These are phyloP conservation scores for Macadamia integrifolia DNA, from an alignment of 164 flowering plant genomes.

Conservation along the genomic window DNA sequence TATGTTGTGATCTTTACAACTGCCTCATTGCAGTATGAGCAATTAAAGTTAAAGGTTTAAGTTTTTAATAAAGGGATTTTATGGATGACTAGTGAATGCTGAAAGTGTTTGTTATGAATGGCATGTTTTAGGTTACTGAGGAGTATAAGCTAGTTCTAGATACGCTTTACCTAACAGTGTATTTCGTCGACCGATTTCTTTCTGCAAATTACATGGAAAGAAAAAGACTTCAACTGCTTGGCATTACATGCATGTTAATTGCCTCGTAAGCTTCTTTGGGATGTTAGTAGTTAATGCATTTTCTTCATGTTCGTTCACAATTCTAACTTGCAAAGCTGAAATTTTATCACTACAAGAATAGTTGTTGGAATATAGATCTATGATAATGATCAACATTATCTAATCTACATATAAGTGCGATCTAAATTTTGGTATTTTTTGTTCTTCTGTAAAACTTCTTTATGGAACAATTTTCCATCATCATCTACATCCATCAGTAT, in stretches of 20 bases:
- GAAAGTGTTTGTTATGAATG: background rate
- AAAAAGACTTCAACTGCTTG: constrained; percentile 83
- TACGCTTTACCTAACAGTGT: constrained; percentile 86
- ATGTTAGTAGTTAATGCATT: background rate
- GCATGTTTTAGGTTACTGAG: constrained; percentile 70
- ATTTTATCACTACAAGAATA: too few relatives aligned
- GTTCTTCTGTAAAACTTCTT: too few relatives aligned
- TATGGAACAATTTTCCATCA: constrained; percentile 28
- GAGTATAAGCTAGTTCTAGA: constrained; percentile 80
- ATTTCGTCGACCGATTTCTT: constrained; percentile 76
- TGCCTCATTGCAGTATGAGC: background rate
- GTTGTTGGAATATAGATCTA: too few relatives aligned
- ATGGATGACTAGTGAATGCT: background rate
- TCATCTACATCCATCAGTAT: constrained; percentile 46
- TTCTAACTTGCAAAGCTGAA: too few relatives aligned
- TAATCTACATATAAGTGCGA: too few relatives aligned
- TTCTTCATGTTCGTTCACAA: too few relatives aligned
- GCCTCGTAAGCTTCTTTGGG: constrained; percentile 70
- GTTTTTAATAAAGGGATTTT: background rate
- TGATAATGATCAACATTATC: too few relatives aligned
- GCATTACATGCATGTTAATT: constrained; percentile 94
- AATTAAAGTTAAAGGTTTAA: background rate
- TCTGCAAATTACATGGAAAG: constrained; percentile 66
- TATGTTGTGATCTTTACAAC: too few relatives aligned
- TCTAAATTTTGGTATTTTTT: too few relatives aligned